Evolutionary conservation across 208 protist genomes (phyloP).

Genomic region (Wallacemonas sp.): DNA sequence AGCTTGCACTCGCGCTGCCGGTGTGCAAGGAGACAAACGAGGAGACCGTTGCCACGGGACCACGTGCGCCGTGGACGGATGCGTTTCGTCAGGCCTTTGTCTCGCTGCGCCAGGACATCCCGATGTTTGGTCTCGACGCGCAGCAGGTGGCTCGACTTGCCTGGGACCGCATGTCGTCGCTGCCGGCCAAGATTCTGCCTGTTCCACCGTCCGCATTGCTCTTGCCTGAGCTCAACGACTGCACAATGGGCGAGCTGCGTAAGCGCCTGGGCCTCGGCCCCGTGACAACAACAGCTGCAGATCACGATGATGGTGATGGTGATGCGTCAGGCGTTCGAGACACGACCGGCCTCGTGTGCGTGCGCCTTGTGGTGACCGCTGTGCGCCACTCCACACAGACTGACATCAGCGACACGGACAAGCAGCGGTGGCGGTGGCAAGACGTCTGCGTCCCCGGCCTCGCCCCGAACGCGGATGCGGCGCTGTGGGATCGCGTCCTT

Average conservation of each 20-base stretch:
- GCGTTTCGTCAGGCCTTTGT: background rate
- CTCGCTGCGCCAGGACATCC: background rate
- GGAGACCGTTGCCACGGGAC: no score
- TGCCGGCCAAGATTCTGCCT: background rate
- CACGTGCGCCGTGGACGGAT: background rate
- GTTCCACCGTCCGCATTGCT: background rate
- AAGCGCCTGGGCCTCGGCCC: background rate
- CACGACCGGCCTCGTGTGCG: background rate
- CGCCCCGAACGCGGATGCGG: background rate
- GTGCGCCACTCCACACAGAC: background rate
- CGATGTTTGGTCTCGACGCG: background rate
- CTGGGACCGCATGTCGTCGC: background rate
- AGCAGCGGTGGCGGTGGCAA: constrained; percentile 1
- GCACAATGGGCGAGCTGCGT: background rate
- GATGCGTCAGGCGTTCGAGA: background rate
- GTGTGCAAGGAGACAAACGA: no score
- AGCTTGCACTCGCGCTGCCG: constrained; percentile 2
- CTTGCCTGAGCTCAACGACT: background rate
- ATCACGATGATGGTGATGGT: background rate
- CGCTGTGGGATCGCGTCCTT: constrained; percentile 11
- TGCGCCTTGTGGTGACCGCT: constrained; percentile 1
- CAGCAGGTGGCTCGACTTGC: background rate
- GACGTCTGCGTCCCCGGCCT: constrained; percentile 1
- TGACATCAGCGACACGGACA: background rate
- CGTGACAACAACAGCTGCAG: background rate